Percentiles rank a stretch among this genome's conserved stretches.
Conservation (phyloP, 2,329 filamentous ascomycete species). For the Talaromyces sp. region DNA sequence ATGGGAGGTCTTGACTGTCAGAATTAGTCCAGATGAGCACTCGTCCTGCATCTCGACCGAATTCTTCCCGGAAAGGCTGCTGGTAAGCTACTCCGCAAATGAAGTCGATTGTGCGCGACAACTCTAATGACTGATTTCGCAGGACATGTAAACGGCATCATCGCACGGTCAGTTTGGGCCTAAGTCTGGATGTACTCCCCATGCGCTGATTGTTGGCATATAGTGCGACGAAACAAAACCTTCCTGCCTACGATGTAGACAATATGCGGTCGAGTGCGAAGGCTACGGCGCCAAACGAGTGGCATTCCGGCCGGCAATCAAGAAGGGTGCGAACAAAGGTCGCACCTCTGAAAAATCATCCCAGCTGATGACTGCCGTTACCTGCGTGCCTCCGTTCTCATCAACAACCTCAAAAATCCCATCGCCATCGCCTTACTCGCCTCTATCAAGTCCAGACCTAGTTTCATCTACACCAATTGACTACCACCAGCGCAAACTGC, state of each 20-base stretch:
- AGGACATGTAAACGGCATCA: conserved; percentile 11
- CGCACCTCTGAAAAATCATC: not conserved
- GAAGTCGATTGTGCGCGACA: not conserved
- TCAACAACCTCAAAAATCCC: not conserved
- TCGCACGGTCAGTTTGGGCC: conserved; percentile 1
- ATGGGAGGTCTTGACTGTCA: not conserved
- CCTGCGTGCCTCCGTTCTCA: not conserved
- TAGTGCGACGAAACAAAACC: conserved; percentile 10
- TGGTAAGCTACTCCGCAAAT: not conserved
- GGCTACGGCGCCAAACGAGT: conserved; percentile 6
- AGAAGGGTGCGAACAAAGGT: not conserved
- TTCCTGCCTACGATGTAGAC: conserved; percentile 1
- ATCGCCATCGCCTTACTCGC: not conserved
- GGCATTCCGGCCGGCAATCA: not conserved
- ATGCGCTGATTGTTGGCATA: not conserved
- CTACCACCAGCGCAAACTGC: not conserved
- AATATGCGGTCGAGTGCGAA: conserved; percentile 7
- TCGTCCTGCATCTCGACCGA: not conserved
- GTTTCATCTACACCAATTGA: not conserved
- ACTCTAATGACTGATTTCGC: not conserved
- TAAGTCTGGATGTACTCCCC: not conserved
- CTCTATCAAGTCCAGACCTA: not conserved
- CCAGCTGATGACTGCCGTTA: not conserved
- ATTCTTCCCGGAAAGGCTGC: conserved; percentile 10
- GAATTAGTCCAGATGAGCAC: not conserved